phyloP scores from a whole-genome alignment of 805 yeast genomes.

The Candida orba region DNA sequence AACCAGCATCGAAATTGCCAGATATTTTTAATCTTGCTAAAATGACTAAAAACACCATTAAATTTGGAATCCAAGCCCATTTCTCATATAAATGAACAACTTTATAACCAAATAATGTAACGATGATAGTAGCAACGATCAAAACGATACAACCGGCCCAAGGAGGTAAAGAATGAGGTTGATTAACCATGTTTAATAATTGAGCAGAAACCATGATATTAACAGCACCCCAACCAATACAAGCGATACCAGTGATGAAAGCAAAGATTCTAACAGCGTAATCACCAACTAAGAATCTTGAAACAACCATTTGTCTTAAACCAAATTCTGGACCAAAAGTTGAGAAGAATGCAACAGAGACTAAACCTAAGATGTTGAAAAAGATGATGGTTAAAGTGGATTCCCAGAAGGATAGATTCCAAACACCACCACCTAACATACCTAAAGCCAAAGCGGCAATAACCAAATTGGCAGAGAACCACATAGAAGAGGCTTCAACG shows the following conservation, averaged over 20 bases:
- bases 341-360: conserved; percentile 79
- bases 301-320: conserved; percentile 78
- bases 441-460: conserved; percentile 80
- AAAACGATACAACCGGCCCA: conserved; percentile 87
- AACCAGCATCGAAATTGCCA: conserved; percentile 53
- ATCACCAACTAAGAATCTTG: conserved; percentile 75
- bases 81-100: conserved; percentile 78
- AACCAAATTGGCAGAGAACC: conserved; percentile 87
- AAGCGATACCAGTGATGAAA: conserved; percentile 69
- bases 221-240: conserved; percentile 95
- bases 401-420: conserved; percentile 68
- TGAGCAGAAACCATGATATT: conserved; percentile 89
- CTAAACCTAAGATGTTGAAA: conserved; percentile 64
- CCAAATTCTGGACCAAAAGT: conserved; percentile 80
- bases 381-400: conserved; percentile 59
- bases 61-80: conserved; percentile 83
- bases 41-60: conserved; percentile 64
- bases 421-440: conserved; percentile 56
- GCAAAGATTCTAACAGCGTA: conserved; percentile 70
- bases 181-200: conserved; percentile 68
- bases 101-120: conserved; percentile 79
- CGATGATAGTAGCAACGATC: conserved; percentile 56
- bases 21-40: conserved; percentile 70
- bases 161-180: conserved; percentile 55
- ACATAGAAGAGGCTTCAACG: conserved; percentile 74